These are phyloP conservation scores for Silene latifolia DNA, from an alignment of 148 eudicot species.

Conservation along the genomic window DNA sequence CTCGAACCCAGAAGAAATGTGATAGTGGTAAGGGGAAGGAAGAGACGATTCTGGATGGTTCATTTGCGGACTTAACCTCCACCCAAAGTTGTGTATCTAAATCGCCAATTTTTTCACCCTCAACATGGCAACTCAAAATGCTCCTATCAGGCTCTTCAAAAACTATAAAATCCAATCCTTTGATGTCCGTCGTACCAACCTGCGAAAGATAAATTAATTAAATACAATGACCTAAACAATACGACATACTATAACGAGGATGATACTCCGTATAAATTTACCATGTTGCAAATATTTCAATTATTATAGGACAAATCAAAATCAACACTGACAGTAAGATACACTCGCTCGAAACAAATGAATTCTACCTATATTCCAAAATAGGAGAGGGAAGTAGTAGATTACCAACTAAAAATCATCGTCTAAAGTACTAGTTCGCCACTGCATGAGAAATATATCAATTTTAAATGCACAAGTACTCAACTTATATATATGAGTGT, in stretches of 20 bases:
- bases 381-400: neutral
- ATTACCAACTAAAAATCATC: neutral
- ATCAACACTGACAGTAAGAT: neutral
- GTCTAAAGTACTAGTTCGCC: neutral
- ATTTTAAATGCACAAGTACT: neutral
- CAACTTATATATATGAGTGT: neutral
- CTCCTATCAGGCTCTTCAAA: slow-evolving; percentile 87
- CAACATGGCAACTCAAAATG: slow-evolving; percentile 79
- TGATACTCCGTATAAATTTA: neutral
- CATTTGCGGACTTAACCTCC: slow-evolving; percentile 74
- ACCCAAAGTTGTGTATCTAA: slow-evolving; percentile 71
- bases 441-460: neutral
- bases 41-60: slow-evolving; percentile 69
- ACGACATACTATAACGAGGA: neutral
- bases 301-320: neutral
- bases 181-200: slow-evolving; percentile 77
- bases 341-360: neutral
- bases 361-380: neutral
- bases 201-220: slow-evolving; percentile 13
- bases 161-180: slow-evolving; percentile 68
- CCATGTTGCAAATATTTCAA: neutral
- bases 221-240: neutral
- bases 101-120: slow-evolving; percentile 56
- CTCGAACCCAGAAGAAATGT: slow-evolving; percentile 89
- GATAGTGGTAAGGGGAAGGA: slow-evolving; percentile 80